Percentiles rank a stretch among this genome's conserved stretches.
phyloP scores from a whole-genome alignment of 352 stramenopile species.

The Globisporangium carolinianum region DNA sequence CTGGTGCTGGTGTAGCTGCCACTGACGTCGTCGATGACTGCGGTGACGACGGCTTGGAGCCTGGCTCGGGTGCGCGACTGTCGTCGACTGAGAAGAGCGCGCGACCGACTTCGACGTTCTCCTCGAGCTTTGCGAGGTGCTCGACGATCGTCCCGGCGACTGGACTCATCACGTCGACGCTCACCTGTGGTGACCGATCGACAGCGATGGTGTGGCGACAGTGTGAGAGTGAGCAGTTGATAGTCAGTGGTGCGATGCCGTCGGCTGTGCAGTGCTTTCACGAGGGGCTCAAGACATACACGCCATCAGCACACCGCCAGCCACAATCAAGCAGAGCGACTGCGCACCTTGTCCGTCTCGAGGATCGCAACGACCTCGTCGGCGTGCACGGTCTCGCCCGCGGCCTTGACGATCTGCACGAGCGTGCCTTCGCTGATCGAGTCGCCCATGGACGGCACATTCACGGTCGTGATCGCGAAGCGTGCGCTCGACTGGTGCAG shows the following conservation, averaged over 20 bases:
- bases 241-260: neutral
- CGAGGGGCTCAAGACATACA: no score
- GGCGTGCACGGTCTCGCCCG: constrained; percentile 89
- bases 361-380: constrained; percentile 98
- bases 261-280: neutral
- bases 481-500: constrained; percentile 39
- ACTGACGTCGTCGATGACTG: constrained; percentile 13
- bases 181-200: constrained; percentile 35
- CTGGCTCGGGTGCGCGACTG: constrained; percentile 27
- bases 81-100: constrained; percentile 93
- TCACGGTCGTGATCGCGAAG: constrained; percentile 63
- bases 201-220: neutral
- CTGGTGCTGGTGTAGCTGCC: constrained; percentile 7
- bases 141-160: constrained; percentile 90
- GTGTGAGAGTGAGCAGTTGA: neutral
- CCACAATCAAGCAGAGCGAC: neutral
- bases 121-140: constrained; percentile 91
- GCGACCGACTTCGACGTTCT: constrained; percentile 94
- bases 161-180: constrained; percentile 86
- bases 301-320: no score
- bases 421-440: constrained; percentile 98
- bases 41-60: constrained; percentile 13
- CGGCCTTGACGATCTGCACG: constrained; percentile 91
- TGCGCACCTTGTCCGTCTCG: constrained; percentile 97
- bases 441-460: constrained; percentile 90